Evolutionary conservation across 768 basidiomycete genomes (phyloP).

Genomic region (Amanita polypyramis): DNA sequence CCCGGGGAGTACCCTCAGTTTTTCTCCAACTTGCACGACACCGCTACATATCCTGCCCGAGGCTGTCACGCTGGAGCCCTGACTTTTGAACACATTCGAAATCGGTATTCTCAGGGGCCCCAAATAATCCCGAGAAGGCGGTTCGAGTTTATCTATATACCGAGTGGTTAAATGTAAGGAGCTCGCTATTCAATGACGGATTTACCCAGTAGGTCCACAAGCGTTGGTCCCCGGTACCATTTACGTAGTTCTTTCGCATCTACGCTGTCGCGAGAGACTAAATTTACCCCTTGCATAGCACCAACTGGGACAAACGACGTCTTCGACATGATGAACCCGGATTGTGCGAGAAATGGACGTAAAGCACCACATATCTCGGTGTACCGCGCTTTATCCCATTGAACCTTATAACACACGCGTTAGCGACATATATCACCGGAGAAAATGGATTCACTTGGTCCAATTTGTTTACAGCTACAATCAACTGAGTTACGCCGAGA

Average conservation of each 20-base stretch:
- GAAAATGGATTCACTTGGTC: slow-evolving; percentile 54
- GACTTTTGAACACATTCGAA: slow-evolving; percentile 91
- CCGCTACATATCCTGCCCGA: slow-evolving; percentile 82
- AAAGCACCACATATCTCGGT: slow-evolving; percentile 72
- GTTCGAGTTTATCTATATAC: slow-evolving; percentile 62
- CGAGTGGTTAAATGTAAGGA: background rate
- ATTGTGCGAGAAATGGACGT: slow-evolving; percentile 74
- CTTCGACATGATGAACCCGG: slow-evolving; percentile 76
- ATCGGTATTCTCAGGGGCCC: slow-evolving; percentile 80
- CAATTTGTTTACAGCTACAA: slow-evolving; percentile 92
- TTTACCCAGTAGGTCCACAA: slow-evolving; percentile 78
- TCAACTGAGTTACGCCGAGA: slow-evolving; percentile 82
- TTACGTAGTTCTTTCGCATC: slow-evolving; percentile 34
- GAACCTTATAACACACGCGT: slow-evolving; percentile 43
- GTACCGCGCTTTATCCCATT: slow-evolving; percentile 76
- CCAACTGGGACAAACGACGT: slow-evolving; percentile 81
- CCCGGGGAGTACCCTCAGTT: slow-evolving; percentile 78
- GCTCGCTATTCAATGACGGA: background rate
- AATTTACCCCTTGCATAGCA: slow-evolving; percentile 84
- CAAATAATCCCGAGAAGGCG: slow-evolving; percentile 67
- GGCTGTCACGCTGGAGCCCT: slow-evolving; percentile 67
- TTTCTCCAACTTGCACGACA: slow-evolving; percentile 87
- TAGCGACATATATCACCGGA: background rate
- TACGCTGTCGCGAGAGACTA: slow-evolving; percentile 40
- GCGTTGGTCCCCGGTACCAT: slow-evolving; percentile 85